A percentile compares a stretch with the other conserved stretches of the same genome.
Conservation (phyloP, 352 stramenopile species). For the Elongisporangium undulatum region DNA sequence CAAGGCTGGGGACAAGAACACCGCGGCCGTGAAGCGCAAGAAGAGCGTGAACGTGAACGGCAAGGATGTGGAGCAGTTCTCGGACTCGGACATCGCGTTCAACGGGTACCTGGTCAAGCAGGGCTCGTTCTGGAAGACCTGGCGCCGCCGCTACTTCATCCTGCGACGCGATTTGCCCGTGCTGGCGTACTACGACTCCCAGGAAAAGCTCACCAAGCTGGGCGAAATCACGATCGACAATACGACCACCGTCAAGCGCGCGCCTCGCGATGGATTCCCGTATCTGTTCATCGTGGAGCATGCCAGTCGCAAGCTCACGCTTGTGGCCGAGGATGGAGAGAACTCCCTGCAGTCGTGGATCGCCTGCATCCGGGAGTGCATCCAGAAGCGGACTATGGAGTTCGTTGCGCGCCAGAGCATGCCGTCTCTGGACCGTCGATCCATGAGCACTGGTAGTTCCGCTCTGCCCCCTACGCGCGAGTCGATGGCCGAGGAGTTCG, state of each 20-base stretch:
- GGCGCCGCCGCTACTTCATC: slow-evolving; percentile 81
- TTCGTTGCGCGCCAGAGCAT: background rate
- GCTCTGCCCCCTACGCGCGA: background rate
- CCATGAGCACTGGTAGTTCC: background rate
- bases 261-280: slow-evolving; percentile 51
- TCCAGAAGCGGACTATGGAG: slow-evolving; percentile 21
- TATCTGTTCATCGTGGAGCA: slow-evolving; percentile 71
- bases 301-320: slow-evolving; percentile 54
- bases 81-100: slow-evolving; percentile 77
- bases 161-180: slow-evolving; percentile 66
- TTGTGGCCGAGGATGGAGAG: slow-evolving; percentile 58
- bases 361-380: slow-evolving; percentile 45
- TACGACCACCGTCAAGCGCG: slow-evolving; percentile 41
- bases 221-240: slow-evolving; percentile 73
- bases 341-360: slow-evolving; percentile 62
- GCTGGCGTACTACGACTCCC: slow-evolving; percentile 78
- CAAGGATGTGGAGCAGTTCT: slow-evolving; percentile 84
- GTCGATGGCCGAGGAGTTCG: background rate
- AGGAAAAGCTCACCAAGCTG: slow-evolving; percentile 72
- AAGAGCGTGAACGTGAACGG: slow-evolving; percentile 69
- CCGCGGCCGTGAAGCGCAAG: slow-evolving; percentile 23
- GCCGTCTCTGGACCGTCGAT: background rate
- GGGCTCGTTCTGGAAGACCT: slow-evolving; percentile 87
- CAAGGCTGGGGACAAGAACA: slow-evolving; percentile 36
- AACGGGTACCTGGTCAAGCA: slow-evolving; percentile 80